Conservation (phyloP, 2,329 filamentous ascomycete species). For the Fusarium sp. region DNA sequence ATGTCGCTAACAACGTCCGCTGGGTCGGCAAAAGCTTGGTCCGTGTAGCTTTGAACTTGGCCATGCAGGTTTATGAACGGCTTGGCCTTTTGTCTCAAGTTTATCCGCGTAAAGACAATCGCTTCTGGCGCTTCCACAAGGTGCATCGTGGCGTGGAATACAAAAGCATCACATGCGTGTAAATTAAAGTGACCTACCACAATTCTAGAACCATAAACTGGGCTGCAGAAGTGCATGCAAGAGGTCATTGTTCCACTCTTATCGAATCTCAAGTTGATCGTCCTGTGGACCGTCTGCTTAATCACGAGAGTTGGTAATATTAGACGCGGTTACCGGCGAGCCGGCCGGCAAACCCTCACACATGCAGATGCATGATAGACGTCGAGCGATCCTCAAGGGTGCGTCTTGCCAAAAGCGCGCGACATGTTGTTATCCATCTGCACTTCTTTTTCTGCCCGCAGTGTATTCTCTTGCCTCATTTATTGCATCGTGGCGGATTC, state of each 20-base stretch:
- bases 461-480: constrained; percentile 11
- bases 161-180: constrained; percentile 29
- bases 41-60: constrained; percentile 23
- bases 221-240: constrained; percentile 5
- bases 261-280: constrained; percentile 5
- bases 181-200: not conserved
- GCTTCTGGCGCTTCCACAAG: constrained; percentile 23
- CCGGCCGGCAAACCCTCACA: constrained; percentile 9
- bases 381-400: constrained; percentile 18
- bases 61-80: constrained; percentile 44
- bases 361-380: constrained; percentile 35
- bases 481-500: constrained; percentile 22
- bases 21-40: constrained; percentile 27
- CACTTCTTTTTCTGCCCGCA: constrained; percentile 9
- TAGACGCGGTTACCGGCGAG: constrained; percentile 9
- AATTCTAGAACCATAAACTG: constrained; percentile 19
- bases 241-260: constrained; percentile 10
- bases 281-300: constrained; percentile 4
- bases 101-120: constrained; percentile 10
- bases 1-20: constrained; percentile 40
- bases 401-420: constrained; percentile 17
- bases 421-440: constrained; percentile 8
- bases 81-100: constrained; percentile 9
- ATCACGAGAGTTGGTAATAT: constrained; percentile 6
- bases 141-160: constrained; percentile 29